Conservation (phyloP, 2,329 filamentous ascomycete species). For the Emergomyces pasteurianus region DNA sequence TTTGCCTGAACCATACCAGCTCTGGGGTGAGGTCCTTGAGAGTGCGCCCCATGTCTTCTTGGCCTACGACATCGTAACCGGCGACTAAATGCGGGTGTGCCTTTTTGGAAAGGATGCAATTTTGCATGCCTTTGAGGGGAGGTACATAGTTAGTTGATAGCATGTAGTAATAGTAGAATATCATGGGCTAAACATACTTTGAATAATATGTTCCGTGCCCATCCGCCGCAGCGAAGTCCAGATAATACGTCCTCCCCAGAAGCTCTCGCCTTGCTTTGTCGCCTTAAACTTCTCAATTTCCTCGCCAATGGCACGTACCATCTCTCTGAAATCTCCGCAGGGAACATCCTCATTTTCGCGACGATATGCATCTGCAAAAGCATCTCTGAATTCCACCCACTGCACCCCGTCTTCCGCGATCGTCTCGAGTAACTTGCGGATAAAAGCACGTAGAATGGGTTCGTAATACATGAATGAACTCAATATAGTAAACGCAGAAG, state of each 20-base stretch:
- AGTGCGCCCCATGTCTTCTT: slow-evolving; percentile 68
- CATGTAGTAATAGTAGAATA: background rate
- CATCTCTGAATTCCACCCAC: slow-evolving; percentile 72
- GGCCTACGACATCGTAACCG: slow-evolving; percentile 81
- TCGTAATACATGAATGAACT: slow-evolving; percentile 75
- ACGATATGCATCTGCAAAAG: slow-evolving; percentile 61
- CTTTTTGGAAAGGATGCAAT: slow-evolving; percentile 72
- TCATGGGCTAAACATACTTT: slow-evolving; percentile 34
- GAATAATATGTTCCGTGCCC: slow-evolving; percentile 53
- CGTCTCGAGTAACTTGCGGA: slow-evolving; percentile 57
- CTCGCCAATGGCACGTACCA: slow-evolving; percentile 63
- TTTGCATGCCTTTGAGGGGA: slow-evolving; percentile 49
- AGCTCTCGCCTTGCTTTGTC: slow-evolving; percentile 56
- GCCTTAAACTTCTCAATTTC: slow-evolving; percentile 66
- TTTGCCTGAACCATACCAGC: slow-evolving; percentile 86
- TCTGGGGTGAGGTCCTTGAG: slow-evolving; percentile 68
- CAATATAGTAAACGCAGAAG: slow-evolving; percentile 59
- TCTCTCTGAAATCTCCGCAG: slow-evolving; percentile 55
- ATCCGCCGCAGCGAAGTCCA: slow-evolving; percentile 64
- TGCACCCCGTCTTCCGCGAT: slow-evolving; percentile 70
- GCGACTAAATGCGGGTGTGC: slow-evolving; percentile 16
- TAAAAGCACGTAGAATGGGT: slow-evolving; percentile 68
- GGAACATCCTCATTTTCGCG: slow-evolving; percentile 51
- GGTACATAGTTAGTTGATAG: background rate
- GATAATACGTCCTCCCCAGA: slow-evolving; percentile 77